Base-by-base conservation (phyloP, 2,329 filamentous ascomycete genomes). In the Fusarium caatingaense region DNA sequence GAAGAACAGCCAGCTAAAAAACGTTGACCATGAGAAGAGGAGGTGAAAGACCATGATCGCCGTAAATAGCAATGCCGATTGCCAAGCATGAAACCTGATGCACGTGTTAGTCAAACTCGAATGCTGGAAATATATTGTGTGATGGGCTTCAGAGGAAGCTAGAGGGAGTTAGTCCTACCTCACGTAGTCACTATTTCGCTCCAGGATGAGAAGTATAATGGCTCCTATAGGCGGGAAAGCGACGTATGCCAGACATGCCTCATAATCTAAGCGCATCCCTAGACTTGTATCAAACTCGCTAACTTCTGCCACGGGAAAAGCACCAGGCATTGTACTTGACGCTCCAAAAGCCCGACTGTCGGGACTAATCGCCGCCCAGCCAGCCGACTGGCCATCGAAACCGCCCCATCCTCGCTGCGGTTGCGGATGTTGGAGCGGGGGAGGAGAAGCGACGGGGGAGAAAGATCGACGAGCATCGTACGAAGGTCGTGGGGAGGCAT, bases 101-200 rank as follows among this genome's bases (percentile, higher is more conserved):
- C 20, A 41, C 28, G 13, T 16, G 37, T 74, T 59, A 73, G 63
- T 13, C 61, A 25, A 23, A 34, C 10, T 46, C 18, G 37, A 18
- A 48, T 20, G 44, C 12, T n/a, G 11, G 3, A 34, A 37, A 40
- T 16, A 50, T 21, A 18, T 34, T n/a, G 46, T 30, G 18, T 10
- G 8, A 20, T 10, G 45, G 18, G 25, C 11, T 41, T 20, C 18
- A 57, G 15, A 42, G 18, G 12, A 15, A 12, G 25, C 8, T 21
- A n/a, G 12, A 13, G 40, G 13, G 16, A 32, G 20, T 16, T 12
- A 51, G n/a, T 55, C 87, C 62, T 81, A 95, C 92, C 96, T 88
- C 60, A 99, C 96, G 80, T 97, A 99, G 82, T 99, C 96, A 77
- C 94, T 98, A 84, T 97, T 96, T 77, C 94, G 89, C 85, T 99